A percentile compares a stretch with the other conserved stretches of the same genome.
Evolutionary conservation across 2,329 filamentous ascomycete species (phyloP).

Genomic region (Trichoderma sp.): DNA sequence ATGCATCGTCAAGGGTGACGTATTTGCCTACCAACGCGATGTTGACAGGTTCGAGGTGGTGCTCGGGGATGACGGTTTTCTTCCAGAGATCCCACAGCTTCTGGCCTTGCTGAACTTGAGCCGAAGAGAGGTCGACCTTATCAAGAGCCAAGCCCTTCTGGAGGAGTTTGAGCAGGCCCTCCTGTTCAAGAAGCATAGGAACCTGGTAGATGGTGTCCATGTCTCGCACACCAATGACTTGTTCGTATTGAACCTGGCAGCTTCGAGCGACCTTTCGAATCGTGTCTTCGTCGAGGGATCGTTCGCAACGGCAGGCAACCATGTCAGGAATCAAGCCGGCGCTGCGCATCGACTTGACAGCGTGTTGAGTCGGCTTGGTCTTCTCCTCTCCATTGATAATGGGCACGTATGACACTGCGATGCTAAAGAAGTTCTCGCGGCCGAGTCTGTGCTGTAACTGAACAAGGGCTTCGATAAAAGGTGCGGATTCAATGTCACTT

Average conservation of each 20-base stretch:
- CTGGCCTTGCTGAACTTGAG: conserved; percentile 64
- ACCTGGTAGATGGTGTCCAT: conserved; percentile 93
- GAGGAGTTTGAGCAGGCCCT: conserved; percentile 73
- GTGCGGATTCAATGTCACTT: conserved; percentile 81
- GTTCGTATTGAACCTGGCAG: conserved; percentile 83
- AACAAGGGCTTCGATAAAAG: conserved; percentile 84
- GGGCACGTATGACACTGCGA: conserved; percentile 87
- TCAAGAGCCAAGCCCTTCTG: conserved; percentile 68
- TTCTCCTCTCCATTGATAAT: conserved; percentile 75
- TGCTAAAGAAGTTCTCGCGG: conserved; percentile 62
- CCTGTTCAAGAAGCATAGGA: conserved; percentile 84
- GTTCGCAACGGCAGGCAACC: conserved; percentile 90
- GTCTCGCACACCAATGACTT: conserved; percentile 88
- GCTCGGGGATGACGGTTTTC: conserved; percentile 66
- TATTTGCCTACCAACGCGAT: conserved; percentile 96
- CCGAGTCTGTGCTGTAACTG: conserved; percentile 75
- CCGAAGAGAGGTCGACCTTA: conserved; percentile 54
- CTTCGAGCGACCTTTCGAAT: conserved; percentile 86
- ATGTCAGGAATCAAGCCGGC: conserved; percentile 75
- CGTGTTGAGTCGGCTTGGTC: conserved; percentile 95
- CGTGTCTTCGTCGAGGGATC: conserved; percentile 71
- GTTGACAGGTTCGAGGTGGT: conserved; percentile 67
- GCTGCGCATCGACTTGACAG: conserved; percentile 81
- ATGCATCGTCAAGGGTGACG: conserved; percentile 81
- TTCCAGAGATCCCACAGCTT: conserved; percentile 82